phyloP scores from a whole-genome alignment of 148 eudicot genomes.

The Vaccinium darrowii region DNA sequence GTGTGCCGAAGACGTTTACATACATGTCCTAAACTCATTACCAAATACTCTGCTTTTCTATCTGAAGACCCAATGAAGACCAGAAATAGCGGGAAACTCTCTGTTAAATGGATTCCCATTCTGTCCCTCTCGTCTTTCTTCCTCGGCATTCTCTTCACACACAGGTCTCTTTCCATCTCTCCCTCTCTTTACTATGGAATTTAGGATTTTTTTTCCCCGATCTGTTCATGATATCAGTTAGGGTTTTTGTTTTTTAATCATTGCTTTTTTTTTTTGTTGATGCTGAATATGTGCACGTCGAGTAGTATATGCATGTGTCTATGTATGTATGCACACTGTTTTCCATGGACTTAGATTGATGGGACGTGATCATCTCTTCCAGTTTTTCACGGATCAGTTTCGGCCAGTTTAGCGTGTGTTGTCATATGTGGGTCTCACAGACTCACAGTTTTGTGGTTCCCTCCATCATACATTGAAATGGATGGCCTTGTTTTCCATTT shows the following conservation, averaged over 20 bases:
- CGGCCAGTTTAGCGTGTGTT: neutral
- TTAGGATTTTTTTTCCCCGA: neutral
- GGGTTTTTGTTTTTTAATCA: neutral
- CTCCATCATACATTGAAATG: neutral
- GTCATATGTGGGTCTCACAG: no score
- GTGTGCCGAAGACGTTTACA: no score
- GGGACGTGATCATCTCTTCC: neutral
- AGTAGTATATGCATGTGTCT: neutral
- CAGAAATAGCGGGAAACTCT: conserved; percentile 53
- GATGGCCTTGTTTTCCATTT: no score
- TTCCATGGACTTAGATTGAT: neutral
- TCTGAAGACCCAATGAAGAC: conserved; percentile 41
- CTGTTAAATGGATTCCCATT: conserved; percentile 66
- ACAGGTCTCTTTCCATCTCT: conserved; percentile 44
- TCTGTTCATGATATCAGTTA: neutral
- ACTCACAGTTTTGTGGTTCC: neutral
- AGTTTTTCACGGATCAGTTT: neutral
- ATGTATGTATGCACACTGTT: neutral
- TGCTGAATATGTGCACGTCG: neutral
- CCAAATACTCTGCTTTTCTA: neutral
- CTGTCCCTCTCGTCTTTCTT: conserved; percentile 61
- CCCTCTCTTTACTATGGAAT: neutral
- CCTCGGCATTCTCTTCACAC: conserved; percentile 69
- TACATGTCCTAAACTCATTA: no score
- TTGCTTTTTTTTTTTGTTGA: neutral